Evolutionary conservation across 345 rosid genomes (phyloP).

Genomic region (Aurinia saxatilis): DNA sequence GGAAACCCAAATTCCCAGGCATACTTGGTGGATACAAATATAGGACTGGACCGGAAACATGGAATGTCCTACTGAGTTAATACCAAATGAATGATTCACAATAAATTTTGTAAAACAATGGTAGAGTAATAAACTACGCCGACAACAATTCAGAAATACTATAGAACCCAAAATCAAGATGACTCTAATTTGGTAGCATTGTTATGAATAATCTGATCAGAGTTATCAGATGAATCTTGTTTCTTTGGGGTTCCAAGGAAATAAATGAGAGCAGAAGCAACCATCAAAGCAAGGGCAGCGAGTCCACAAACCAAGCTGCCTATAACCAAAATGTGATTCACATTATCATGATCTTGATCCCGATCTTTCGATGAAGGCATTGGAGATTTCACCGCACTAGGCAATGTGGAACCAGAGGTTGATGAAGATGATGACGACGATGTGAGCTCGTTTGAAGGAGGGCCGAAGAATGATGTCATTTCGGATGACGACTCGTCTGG

Average conservation of each 20-base stretch:
- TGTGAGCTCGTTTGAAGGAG: slow-evolving; percentile 11
- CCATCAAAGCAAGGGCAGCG: slow-evolving; percentile 22
- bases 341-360: slow-evolving; percentile 7
- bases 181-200: too few relatives aligned
- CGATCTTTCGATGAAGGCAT: background rate
- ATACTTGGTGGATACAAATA: too few relatives aligned
- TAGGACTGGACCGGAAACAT: too few relatives aligned
- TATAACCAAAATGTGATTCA: slow-evolving; percentile 20
- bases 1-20: too few relatives aligned
- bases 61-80: too few relatives aligned
- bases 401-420: slow-evolving; percentile 12
- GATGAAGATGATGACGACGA: background rate
- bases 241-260: slow-evolving; percentile 6
- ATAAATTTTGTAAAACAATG: background rate
- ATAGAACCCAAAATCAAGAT: too few relatives aligned
- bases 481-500: slow-evolving; percentile 35
- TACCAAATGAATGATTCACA: background rate
- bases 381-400: slow-evolving; percentile 29
- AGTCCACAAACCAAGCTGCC: slow-evolving; percentile 28
- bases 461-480: slow-evolving; percentile 50
- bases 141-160: too few relatives aligned
- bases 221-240: background rate
- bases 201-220: slow-evolving; percentile 10
- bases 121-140: background rate
- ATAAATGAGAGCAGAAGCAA: slow-evolving; percentile 27